Percentiles rank a stretch among this genome's conserved stretches.
Evolutionary conservation across 2,329 filamentous ascomycete species (phyloP).

Genomic region (Magnaporthiopsis incrustans): DNA sequence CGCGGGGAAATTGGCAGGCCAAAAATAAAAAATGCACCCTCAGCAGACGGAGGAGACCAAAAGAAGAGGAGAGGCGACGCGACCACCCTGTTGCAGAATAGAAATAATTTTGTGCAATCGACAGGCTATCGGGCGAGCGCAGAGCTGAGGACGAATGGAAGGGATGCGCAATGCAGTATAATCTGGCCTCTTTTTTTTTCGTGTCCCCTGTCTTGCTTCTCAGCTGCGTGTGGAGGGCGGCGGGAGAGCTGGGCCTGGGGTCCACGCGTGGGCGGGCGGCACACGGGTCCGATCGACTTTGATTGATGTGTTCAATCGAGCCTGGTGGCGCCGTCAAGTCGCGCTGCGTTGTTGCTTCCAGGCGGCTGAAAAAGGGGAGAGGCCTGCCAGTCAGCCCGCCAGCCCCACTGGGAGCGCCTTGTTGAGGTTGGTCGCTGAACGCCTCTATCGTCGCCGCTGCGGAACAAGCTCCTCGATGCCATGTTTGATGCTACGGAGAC

Average conservation of each 20-base stretch:
- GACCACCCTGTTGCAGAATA: not conserved
- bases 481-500: not conserved
- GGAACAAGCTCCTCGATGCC: not conserved
- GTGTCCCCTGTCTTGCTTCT: not conserved
- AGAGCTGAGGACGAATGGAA: not conserved
- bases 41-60: not conserved
- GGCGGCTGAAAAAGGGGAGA: not conserved
- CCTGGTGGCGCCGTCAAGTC: not conserved
- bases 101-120: not conserved
- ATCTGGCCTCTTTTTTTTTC: slow-evolving; percentile 5
- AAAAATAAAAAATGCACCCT: not conserved
- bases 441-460: too few species aligned
- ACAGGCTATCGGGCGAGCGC: not conserved
- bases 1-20: not conserved
- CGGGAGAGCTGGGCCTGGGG: not conserved
- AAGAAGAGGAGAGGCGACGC: not conserved
- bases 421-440: not conserved
- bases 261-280: not conserved
- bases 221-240: not conserved
- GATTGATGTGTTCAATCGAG: not conserved
- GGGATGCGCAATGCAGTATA: not conserved
- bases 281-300: not conserved
- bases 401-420: not conserved
- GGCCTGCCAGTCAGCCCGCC: too few species aligned
- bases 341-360: not conserved